These are phyloP conservation scores for Ambrosia trifida DNA, from an alignment of 129 eudicot species.

Conservation along the genomic window DNA sequence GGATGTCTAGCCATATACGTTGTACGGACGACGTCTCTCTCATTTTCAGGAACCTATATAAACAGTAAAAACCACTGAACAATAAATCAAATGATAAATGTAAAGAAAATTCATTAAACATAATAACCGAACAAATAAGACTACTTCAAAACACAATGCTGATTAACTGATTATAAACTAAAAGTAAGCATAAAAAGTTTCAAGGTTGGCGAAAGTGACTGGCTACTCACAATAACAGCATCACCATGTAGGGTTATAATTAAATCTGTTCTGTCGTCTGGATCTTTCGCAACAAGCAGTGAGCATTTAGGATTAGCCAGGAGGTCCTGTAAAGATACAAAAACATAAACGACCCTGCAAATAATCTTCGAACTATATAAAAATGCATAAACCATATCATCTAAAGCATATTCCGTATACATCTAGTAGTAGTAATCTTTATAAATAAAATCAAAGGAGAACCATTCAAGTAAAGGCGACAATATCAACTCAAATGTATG, in stretches of 20 bases:
- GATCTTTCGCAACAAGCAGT: conserved; percentile 85
- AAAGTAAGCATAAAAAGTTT: neutral
- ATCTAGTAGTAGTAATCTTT: neutral
- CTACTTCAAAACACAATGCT: neutral
- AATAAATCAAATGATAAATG: neutral
- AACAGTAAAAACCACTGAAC: neutral
- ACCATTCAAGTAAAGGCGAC: neutral
- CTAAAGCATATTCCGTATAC: neutral
- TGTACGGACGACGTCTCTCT: conserved; percentile 58
- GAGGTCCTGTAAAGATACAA: conserved; percentile 65
- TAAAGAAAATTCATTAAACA: conserved; percentile 15
- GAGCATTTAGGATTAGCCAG: conserved; percentile 80
- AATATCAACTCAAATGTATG: neutral
- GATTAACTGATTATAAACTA: neutral
- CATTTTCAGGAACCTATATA: conserved; percentile 60
- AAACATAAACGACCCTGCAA: neutral
- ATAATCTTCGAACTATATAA: neutral
- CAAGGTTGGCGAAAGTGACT: neutral
- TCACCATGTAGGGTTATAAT: conserved; percentile 82
- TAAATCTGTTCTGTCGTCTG: conserved; percentile 89
- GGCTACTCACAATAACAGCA: conserved; percentile 65
- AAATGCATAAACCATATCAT: neutral
- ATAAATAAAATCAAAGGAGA: neutral
- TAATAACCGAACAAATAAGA: neutral
- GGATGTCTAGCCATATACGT: conserved; percentile 87